Evolutionary conservation across 148 eudicot species (phyloP).

Genomic region (Oxyria digyna): DNA sequence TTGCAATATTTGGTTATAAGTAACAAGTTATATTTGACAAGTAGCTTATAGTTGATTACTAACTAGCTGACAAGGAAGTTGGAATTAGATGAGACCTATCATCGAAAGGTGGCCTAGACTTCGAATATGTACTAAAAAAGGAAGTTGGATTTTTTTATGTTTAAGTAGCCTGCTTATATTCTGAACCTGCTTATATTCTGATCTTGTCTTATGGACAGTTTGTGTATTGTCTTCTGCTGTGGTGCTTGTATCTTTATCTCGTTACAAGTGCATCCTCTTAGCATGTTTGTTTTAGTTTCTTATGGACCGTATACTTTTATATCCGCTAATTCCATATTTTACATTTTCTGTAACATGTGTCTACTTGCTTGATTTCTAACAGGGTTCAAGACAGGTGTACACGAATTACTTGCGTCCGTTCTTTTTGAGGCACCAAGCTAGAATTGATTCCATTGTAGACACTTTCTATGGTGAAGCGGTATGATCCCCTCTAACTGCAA

Average conservation of each 20-base stretch:
- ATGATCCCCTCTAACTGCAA: slow-evolving; percentile 8
- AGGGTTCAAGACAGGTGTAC: slow-evolving; percentile 79
- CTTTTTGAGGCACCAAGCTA: slow-evolving; percentile 69
- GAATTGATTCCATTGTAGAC: slow-evolving; percentile 58
- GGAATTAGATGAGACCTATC: too few species aligned
- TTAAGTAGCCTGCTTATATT: background rate
- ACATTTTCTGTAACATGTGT: background rate
- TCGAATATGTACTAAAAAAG: too few species aligned
- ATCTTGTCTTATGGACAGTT: background rate
- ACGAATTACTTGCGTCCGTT: slow-evolving; percentile 66
- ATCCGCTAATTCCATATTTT: background rate
- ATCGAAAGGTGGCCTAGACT: too few species aligned
- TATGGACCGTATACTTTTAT: background rate
- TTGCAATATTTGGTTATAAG: too few species aligned
- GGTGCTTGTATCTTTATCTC: background rate
- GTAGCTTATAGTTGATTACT: background rate
- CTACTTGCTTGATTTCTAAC: slow-evolving; percentile 18
- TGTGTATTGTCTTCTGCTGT: background rate
- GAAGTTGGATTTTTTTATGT: too few species aligned
- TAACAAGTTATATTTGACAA: too few species aligned
- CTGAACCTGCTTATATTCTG: background rate
- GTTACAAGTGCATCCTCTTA: background rate
- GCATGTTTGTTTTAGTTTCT: background rate
- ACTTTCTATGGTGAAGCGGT: slow-evolving; percentile 64
- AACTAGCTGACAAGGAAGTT: background rate